Conservation (phyloP, 1,139 yeast genomes). For the Zygosaccharomyces pseudobailii region DNA sequence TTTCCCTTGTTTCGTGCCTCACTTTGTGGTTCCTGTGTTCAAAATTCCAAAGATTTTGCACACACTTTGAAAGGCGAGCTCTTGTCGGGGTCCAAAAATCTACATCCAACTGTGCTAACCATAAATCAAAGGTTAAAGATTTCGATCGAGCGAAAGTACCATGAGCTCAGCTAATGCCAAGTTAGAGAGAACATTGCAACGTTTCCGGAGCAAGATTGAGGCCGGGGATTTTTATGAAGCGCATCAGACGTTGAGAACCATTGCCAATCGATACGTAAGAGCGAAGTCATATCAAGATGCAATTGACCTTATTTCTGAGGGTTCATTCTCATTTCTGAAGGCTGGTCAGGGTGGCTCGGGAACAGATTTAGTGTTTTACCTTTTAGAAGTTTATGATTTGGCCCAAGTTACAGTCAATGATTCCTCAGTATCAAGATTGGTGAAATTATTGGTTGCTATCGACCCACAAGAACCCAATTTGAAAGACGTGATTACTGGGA, state of each 20-base stretch:
- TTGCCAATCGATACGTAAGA: conserved; percentile 77
- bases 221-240: conserved; percentile 87
- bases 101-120: background rate
- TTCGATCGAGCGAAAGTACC: background rate
- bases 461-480: conserved; percentile 58
- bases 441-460: conserved; percentile 32
- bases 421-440: conserved; percentile 38
- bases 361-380: conserved; percentile 67
- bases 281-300: conserved; percentile 66
- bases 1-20: background rate
- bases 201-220: conserved; percentile 66
- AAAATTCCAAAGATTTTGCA: background rate
- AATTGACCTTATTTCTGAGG: conserved; percentile 63
- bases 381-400: conserved; percentile 62
- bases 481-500: conserved; percentile 58
- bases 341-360: conserved; percentile 76
- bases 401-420: conserved; percentile 44
- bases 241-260: conserved; percentile 86
- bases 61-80: background rate
- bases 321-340: conserved; percentile 60
- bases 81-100: background rate
- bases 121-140: background rate
- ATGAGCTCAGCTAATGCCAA: conserved; percentile 35
- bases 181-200: conserved; percentile 52
- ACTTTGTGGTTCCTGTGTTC: background rate